Conservation (phyloP, 73 alveolate genomes). For the Halteria grandinella region DNA sequence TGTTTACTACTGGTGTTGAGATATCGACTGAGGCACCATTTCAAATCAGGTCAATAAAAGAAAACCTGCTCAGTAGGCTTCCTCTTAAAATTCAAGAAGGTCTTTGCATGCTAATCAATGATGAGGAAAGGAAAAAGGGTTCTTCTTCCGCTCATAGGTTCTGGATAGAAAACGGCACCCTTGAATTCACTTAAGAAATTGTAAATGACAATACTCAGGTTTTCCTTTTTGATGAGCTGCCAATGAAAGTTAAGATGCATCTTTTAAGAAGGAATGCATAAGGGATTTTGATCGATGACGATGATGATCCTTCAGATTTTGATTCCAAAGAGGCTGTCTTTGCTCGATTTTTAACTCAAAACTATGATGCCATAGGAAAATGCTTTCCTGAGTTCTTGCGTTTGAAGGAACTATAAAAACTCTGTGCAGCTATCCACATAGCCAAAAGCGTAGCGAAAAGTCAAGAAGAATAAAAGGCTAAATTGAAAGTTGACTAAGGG, state of each 20-base stretch:
- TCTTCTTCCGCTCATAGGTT: not conserved
- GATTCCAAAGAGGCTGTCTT: conserved; percentile 2
- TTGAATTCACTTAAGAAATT: not conserved
- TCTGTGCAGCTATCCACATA: not conserved
- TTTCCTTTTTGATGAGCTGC: not conserved
- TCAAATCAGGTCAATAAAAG: not conserved
- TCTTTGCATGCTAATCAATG: not conserved
- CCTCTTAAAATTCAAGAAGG: not conserved
- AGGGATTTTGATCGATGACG: conserved; percentile 1
- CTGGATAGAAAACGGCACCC: conserved; percentile 25
- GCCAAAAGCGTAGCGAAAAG: too few species aligned
- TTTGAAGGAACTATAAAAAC: not conserved
- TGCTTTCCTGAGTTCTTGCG: not conserved
- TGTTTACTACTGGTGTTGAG: conserved; percentile 28
- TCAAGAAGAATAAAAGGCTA: too few species aligned
- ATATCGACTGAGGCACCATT: not conserved
- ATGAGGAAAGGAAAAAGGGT: not conserved
- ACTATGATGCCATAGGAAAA: not conserved
- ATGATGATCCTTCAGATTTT: not conserved
- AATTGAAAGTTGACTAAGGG: too few species aligned
- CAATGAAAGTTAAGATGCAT: conserved; percentile 3
- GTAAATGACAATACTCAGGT: not conserved
- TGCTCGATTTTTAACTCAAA: not conserved
- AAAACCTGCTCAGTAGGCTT: conserved; percentile 7
- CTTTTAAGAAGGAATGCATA: not conserved